A percentile compares a stretch with the other conserved stretches of the same genome.
Evolutionary conservation across 2,329 filamentous ascomycete species (phyloP).

Genomic region (Aspergillus fischeri): DNA sequence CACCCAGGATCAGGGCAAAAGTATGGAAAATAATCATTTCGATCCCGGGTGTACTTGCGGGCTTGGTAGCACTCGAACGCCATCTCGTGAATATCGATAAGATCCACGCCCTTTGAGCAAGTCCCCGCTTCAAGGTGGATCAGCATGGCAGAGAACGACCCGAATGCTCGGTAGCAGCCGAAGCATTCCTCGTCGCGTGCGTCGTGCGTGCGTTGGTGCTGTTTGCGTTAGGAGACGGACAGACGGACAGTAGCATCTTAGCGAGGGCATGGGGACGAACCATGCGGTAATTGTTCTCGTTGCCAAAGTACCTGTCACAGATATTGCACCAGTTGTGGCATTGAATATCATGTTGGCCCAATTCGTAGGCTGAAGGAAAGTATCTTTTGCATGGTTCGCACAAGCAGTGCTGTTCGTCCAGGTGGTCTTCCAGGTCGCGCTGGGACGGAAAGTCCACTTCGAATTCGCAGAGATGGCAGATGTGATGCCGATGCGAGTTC

Average conservation of each 20-base stretch:
- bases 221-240: neutral
- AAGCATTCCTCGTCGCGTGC: slow-evolving; percentile 12
- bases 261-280: neutral
- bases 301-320: neutral
- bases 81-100: neutral
- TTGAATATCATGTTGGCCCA: neutral
- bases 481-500: slow-evolving; percentile 4
- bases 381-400: neutral
- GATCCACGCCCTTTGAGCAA: slow-evolving; percentile 9
- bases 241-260: neutral
- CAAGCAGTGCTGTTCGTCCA: neutral
- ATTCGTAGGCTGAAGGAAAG: neutral
- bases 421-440: neutral
- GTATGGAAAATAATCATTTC: slow-evolving; percentile 4
- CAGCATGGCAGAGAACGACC: slow-evolving; percentile 20
- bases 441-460: slow-evolving; percentile 3
- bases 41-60: neutral
- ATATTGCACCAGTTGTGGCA: neutral
- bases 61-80: neutral
- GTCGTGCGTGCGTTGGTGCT: slow-evolving; percentile 19
- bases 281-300: neutral
- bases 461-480: slow-evolving; percentile 7
- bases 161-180: slow-evolving; percentile 17
- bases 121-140: slow-evolving; percentile 23
- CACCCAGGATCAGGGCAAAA: slow-evolving; percentile 15